Base-by-base conservation (phyloP, 768 basidiomycete species). In the Exidia glandulosa region DNA sequence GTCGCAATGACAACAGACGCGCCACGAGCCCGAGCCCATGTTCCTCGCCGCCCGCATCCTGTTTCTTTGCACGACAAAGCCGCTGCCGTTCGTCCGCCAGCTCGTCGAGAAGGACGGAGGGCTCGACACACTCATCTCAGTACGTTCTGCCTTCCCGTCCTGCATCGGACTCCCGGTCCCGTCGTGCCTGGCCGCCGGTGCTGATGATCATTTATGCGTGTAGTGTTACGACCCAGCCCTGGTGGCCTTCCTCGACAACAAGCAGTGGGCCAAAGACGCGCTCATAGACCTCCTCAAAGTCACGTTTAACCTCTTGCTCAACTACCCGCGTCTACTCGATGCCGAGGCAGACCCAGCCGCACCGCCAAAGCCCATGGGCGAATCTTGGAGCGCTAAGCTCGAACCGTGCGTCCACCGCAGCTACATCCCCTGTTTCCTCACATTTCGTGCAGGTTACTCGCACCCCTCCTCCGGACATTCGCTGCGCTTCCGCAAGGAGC, bases 261-360 rank as follows among this genome's bases (percentile, higher is more conserved):
- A 77, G 23, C 75, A 79, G 62, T 76, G 82, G 74, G 76, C 83
- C 32, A 79, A 78, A 64, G 88, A 90, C 59, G 90, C 93, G 2
- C 79, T 88, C 74, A 79, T 81, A 3, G 94, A 97, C 70, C 68
- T 93, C 29, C 78, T 97, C 59, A 97, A 97, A 68, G 77, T 93
- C 54, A 76, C 81, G 2, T 94, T 90, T 71, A 94, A 95, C 69
- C 69, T 95, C 32, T 75, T 91, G 57, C 70, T 84, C 45, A 87
- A 88, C 68, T 93, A 90, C 71, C 90, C 90, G 3, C 90, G 63
- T 23, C 65, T 69, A 58, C 34, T 64, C 33, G 64, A 71, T 62
- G 58, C 47, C 58, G 62, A 59, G 48, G 47, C 31, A 31, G 58
- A 41, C 60, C 54, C 59, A 30, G 34, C 50, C 27, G 36, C 55